Conservation (phyloP, 2,329 filamentous ascomycete species). For the Aureobasidium sp. region DNA sequence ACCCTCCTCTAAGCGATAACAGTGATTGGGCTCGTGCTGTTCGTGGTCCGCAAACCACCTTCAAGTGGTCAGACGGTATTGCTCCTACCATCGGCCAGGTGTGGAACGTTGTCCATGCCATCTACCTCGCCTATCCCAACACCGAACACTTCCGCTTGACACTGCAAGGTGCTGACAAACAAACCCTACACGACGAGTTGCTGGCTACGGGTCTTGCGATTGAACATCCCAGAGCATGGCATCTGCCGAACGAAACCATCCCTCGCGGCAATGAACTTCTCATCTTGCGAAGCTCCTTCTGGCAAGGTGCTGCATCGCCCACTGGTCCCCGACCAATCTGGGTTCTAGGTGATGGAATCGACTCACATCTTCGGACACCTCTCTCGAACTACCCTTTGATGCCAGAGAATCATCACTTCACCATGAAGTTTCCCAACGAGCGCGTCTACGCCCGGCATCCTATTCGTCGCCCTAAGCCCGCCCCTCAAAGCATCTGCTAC, state of each 20-base stretch:
- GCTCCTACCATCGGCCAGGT: slow-evolving; percentile 40
- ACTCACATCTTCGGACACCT: slow-evolving; percentile 19
- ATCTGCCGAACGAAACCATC: slow-evolving; percentile 22
- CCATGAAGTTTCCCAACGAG: slow-evolving; percentile 41
- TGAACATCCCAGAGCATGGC: slow-evolving; percentile 34
- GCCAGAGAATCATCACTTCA: slow-evolving; percentile 40
- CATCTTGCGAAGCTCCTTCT: slow-evolving; percentile 44
- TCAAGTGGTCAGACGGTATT: slow-evolving; percentile 35
- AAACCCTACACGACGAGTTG: slow-evolving; percentile 35
- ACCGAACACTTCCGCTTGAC: slow-evolving; percentile 40
- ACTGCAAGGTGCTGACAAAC: slow-evolving; percentile 32
- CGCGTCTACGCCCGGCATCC: slow-evolving; percentile 61
- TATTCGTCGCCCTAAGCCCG: slow-evolving; percentile 63
- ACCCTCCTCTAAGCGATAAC: slow-evolving; percentile 27
- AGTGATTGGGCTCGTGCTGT: slow-evolving; percentile 39
- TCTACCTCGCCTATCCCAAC: slow-evolving; percentile 38
- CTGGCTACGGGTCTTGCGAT: slow-evolving; percentile 38
- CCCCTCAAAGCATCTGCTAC: slow-evolving; percentile 64
- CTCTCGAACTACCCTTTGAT: slow-evolving; percentile 34
- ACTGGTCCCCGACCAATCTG: slow-evolving; percentile 36
- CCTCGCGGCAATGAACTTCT: slow-evolving; percentile 39
- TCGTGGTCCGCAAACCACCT: slow-evolving; percentile 36
- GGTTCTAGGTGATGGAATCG: slow-evolving; percentile 22
- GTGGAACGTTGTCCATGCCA: slow-evolving; percentile 42
- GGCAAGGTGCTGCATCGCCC: slow-evolving; percentile 39